A percentile compares a stretch with the other conserved stretches of the same genome.
phyloP scores from a whole-genome alignment of 352 stramenopile genomes.

The Phytopythium montanum region DNA sequence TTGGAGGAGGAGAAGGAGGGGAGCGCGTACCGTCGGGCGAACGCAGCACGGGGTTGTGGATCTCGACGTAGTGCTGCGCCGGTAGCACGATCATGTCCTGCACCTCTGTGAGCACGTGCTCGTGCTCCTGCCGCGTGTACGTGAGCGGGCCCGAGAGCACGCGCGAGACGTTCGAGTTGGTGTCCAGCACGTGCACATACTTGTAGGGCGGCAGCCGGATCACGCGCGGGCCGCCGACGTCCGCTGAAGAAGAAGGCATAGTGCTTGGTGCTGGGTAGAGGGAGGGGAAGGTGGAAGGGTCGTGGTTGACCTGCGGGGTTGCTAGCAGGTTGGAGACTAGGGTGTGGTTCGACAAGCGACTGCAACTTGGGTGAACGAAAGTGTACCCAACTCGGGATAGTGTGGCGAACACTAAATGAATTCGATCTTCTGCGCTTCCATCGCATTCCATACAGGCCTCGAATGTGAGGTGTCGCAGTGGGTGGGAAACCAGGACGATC shows the following conservation, averaged over 20 bases:
- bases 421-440: background rate
- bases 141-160: constrained; percentile 73
- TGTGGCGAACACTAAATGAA: background rate
- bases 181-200: constrained; percentile 82
- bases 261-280: background rate
- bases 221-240: constrained; percentile 50
- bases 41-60: constrained; percentile 64
- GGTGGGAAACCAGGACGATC: background rate
- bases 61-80: constrained; percentile 74
- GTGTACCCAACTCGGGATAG: background rate
- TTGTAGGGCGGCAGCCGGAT: constrained; percentile 79
- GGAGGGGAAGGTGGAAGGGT: background rate
- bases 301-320: background rate
- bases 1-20: too few relatives aligned
- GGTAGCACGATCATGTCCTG: constrained; percentile 78
- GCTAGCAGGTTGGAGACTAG: background rate
- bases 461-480: too few relatives aligned
- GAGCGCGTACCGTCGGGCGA: constrained; percentile 15
- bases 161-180: constrained; percentile 81
- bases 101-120: constrained; percentile 56
- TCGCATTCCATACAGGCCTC: too few relatives aligned
- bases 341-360: background rate
- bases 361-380: background rate
- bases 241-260: constrained; percentile 5
- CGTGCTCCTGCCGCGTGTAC: constrained; percentile 80